Conservation (phyloP, 176 grass and related monocot species). For the Oryza longistaminata region DNA sequence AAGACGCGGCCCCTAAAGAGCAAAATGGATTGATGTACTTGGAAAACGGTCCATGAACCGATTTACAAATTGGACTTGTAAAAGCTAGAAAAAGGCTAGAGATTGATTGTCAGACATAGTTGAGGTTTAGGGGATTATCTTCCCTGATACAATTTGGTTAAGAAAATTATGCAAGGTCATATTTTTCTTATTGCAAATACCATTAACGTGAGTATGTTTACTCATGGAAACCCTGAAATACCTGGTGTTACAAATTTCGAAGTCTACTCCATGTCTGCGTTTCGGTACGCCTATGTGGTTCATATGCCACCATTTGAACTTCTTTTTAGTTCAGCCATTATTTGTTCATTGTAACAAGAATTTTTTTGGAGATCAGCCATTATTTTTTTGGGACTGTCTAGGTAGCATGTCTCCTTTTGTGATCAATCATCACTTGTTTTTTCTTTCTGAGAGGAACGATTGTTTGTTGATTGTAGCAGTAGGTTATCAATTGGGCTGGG, state of each 20-base stretch:
- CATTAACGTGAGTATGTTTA: not conserved
- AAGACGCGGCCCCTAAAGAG: conserved; percentile 23
- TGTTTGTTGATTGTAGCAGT: too few relatives aligned
- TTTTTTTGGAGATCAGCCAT: too few relatives aligned
- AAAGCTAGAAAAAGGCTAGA: not conserved
- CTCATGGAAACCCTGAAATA: not conserved
- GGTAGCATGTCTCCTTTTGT: too few relatives aligned
- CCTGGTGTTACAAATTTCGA: too few relatives aligned
- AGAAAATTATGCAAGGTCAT: not conserved
- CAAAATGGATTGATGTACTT: conserved; percentile 62
- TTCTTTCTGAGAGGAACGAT: too few relatives aligned
- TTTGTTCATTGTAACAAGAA: too few relatives aligned
- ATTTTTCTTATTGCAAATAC: not conserved
- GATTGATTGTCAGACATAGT: not conserved
- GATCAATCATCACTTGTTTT: too few relatives aligned
- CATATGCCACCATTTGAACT: too few relatives aligned
- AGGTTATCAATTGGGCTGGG: too few relatives aligned
- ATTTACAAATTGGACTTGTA: not conserved
- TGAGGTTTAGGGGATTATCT: not conserved
- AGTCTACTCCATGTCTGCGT: not conserved
- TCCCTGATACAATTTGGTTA: not conserved
- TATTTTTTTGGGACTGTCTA: too few relatives aligned
- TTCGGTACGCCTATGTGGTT: not conserved
- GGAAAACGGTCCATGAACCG: conserved; percentile 51
- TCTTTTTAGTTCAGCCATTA: too few relatives aligned